Evolutionary conservation across 192 early-diverging fungal genomes (phyloP).

Genomic region (Umbelopsis isabellina): DNA sequence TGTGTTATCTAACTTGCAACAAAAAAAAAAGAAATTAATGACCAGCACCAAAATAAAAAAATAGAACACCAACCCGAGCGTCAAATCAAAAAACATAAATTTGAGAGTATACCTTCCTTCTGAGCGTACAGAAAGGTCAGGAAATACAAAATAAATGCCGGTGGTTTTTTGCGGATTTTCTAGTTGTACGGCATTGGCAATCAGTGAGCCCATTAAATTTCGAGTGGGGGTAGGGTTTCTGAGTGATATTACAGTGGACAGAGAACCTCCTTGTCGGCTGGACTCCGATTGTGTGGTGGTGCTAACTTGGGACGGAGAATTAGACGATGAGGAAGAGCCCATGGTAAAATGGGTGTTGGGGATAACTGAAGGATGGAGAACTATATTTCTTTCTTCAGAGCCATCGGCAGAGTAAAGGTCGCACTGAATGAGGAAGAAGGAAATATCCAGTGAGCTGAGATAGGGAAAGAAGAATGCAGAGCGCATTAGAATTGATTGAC

Average conservation of each 20-base stretch:
- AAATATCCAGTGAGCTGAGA: slow-evolving; percentile 32
- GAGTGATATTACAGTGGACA: slow-evolving; percentile 15
- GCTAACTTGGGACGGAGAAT: background rate
- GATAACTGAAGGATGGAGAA: slow-evolving; percentile 41
- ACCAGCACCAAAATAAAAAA: too few species aligned
- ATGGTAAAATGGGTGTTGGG: slow-evolving; percentile 17
- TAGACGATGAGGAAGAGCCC: background rate
- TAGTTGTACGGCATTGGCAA: slow-evolving; percentile 27
- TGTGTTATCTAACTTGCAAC: too few species aligned
- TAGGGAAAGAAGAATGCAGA: background rate
- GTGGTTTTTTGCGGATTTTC: background rate
- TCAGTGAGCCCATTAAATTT: slow-evolving; percentile 25
- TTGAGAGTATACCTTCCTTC: slow-evolving; percentile 72
- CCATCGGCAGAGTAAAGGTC: slow-evolving; percentile 30
- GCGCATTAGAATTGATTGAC: background rate
- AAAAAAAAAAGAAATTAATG: too few species aligned
- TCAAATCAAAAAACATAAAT: slow-evolving; percentile 67
- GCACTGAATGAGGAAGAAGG: slow-evolving; percentile 41
- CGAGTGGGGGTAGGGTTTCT: slow-evolving; percentile 27
- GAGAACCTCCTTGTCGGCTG: background rate
- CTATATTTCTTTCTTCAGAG: slow-evolving; percentile 38
- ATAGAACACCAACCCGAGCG: slow-evolving; percentile 35
- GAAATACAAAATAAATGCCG: slow-evolving; percentile 77
- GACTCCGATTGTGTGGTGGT: background rate
- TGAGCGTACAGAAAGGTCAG: slow-evolving; percentile 75